phyloP scores from a whole-genome alignment of 2,329 filamentous ascomycete genomes.

The Fusarium sambucinum region DNA sequence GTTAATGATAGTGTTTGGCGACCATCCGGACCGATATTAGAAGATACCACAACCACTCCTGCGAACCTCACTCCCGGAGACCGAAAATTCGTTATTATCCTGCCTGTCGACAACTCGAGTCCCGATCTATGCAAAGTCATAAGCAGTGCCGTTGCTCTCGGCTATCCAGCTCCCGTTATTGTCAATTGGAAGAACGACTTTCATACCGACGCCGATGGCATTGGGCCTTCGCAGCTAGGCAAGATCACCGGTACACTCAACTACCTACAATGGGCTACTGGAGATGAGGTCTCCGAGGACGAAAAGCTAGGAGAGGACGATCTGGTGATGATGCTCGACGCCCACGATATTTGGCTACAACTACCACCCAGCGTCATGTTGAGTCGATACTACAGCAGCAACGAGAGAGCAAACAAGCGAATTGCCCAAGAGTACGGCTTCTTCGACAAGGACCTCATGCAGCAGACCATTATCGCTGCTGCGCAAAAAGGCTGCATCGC shows the following conservation, averaged over 20 bases:
- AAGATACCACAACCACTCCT: slow-evolving; percentile 6
- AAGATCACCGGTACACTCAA: slow-evolving; percentile 50
- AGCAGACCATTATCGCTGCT: slow-evolving; percentile 44
- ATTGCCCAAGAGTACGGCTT: slow-evolving; percentile 36
- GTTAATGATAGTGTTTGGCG: slow-evolving; percentile 38
- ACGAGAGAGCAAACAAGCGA: slow-evolving; percentile 40
- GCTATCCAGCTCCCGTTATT: slow-evolving; percentile 50
- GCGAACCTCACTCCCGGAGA: slow-evolving; percentile 32
- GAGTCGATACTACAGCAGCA: slow-evolving; percentile 44
- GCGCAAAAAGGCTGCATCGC: slow-evolving; percentile 47
- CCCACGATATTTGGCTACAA: slow-evolving; percentile 52
- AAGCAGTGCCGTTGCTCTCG: slow-evolving; percentile 45
- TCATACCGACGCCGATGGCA: slow-evolving; percentile 39
- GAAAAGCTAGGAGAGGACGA: slow-evolving; percentile 46
- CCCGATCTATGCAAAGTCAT: slow-evolving; percentile 50
- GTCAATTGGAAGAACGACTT: slow-evolving; percentile 50
- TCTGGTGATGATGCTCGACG: slow-evolving; percentile 48
- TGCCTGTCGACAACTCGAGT: slow-evolving; percentile 45
- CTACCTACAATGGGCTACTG: slow-evolving; percentile 45
- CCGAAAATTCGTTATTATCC: slow-evolving; percentile 42
- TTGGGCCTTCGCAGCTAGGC: slow-evolving; percentile 46
- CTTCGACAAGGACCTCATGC: slow-evolving; percentile 35
- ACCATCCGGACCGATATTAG: slow-evolving; percentile 24
- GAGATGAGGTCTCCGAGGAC: slow-evolving; percentile 21
- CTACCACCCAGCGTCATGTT: slow-evolving; percentile 48